phyloP scores from a whole-genome alignment of 805 yeast species.

The Kazachstania psychrophila region DNA sequence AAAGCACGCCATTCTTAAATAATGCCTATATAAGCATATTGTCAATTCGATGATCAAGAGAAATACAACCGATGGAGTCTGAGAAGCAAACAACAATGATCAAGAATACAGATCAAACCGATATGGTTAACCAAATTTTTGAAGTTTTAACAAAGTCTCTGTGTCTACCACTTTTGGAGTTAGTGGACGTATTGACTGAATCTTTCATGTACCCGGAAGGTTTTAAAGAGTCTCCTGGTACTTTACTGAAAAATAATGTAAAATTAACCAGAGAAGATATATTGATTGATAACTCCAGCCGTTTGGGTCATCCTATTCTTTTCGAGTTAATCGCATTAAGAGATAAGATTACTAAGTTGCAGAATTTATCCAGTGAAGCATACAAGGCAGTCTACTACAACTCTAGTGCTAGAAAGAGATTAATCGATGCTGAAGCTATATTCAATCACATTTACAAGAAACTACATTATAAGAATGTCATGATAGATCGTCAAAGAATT shows the following conservation, averaged over 20 bases:
- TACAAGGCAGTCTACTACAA: conserved; percentile 1
- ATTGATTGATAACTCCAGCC: neutral
- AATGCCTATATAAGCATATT: too few species aligned
- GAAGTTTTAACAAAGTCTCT: neutral
- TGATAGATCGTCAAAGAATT: neutral
- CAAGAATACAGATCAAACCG: neutral
- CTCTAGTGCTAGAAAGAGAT: conserved; percentile 1
- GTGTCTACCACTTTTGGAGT: conserved; percentile 1
- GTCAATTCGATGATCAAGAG: too few species aligned
- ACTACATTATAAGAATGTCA: neutral
- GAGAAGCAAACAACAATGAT: conserved; percentile 1
- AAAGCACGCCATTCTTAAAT: too few species aligned
- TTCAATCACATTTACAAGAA: conserved; percentile 3
- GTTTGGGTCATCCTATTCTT: conserved; percentile 20
- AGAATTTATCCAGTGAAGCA: neutral
- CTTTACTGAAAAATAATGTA: conserved; percentile 1
- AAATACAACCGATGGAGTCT: too few species aligned
- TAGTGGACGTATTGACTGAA: conserved; percentile 20
- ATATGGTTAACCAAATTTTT: neutral
- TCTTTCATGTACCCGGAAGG: conserved; percentile 23
- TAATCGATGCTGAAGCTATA: conserved; percentile 2
- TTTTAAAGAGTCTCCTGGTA: conserved; percentile 4
- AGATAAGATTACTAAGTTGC: conserved; percentile 5
- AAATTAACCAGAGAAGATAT: neutral
- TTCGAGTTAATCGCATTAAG: conserved; percentile 18